Base-by-base conservation (phyloP, 2,329 filamentous ascomycete species). In the Scedosporium apiospermum region DNA sequence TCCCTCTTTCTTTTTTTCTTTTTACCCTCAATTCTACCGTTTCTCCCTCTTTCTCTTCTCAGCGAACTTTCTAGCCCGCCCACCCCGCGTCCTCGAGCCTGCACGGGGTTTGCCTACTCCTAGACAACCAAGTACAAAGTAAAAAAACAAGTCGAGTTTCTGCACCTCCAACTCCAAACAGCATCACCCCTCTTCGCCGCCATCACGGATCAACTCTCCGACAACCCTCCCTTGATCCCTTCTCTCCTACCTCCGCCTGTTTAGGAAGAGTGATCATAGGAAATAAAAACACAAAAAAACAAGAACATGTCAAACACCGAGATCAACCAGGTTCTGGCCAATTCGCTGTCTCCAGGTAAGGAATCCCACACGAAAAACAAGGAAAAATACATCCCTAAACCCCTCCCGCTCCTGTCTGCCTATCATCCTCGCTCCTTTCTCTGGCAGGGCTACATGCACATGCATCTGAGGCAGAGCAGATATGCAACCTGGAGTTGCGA, bases 291-390 rank as follows among this genome's bases (percentile, higher is more conserved):
- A 30, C 38, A 63, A 41, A 53, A 67, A 69, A 71, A 72, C 71
- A 70, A 73, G 75, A 81, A 73, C 77, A 91, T 85, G 83, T 84
- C 82, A 77, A 84, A 81, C 81, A 80, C 96, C 89, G 91, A 98
- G 82, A 96, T 98, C 82, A 96, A 93, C 82, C 89, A 92, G 81
- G 93, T 99, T 82, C 89, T 99, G 82, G 87, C 91, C 79, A 93
- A 93, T 82, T 98, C 95, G 77, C 87, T 98, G 80, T 96, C 93
- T 74, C 84, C 93, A 74, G 93, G 95, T 98, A 81, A 76, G 89
- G 78, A 60, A 61, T 57, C 60, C 62, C 63, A 64, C 64, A 34
- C 61, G 59, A 64, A 60, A 26, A 55, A 23, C 2, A 46, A 57
- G 53, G 41, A 27, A 57, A 34, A 42, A 30, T 57, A 62, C 42